Percentiles rank a stretch among this genome's conserved stretches.
Evolutionary conservation across 148 eudicot genomes (phyloP).

Genomic region (Fagopyrum tataricum): DNA sequence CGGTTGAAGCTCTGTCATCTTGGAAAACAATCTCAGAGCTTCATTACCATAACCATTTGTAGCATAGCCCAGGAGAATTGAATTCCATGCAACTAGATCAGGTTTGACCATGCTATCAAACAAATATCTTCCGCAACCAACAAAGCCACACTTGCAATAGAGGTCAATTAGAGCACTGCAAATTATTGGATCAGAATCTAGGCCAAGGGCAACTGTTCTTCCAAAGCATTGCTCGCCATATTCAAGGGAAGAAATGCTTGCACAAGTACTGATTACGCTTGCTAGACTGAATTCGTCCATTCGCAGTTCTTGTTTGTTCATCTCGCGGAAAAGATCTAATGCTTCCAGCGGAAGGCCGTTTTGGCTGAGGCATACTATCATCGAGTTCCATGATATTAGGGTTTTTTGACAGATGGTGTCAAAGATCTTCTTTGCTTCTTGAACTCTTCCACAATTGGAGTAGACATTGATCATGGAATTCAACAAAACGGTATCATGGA

Average conservation of each 20-base stretch:
- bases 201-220: slow-evolving; percentile 52
- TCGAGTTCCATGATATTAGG: slow-evolving; percentile 87
- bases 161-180: slow-evolving; percentile 71
- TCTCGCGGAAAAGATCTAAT: slow-evolving; percentile 44
- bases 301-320: slow-evolving; percentile 44
- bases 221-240: slow-evolving; percentile 77
- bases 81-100: slow-evolving; percentile 75
- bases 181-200: slow-evolving; percentile 51
- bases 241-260: slow-evolving; percentile 55
- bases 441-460: slow-evolving; percentile 58
- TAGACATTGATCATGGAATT: slow-evolving; percentile 83
- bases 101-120: slow-evolving; percentile 45
- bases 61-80: slow-evolving; percentile 87
- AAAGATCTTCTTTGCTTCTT: slow-evolving; percentile 67
- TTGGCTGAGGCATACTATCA: slow-evolving; percentile 71
- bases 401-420: slow-evolving; percentile 47
- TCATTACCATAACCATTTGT: slow-evolving; percentile 72
- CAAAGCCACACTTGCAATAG: slow-evolving; percentile 81
- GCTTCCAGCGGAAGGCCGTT: slow-evolving; percentile 62
- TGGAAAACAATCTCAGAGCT: slow-evolving; percentile 47
- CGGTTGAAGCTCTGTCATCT: slow-evolving; percentile 55
- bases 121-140: slow-evolving; percentile 45
- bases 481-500: slow-evolving; percentile 61
- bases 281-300: slow-evolving; percentile 64
- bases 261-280: slow-evolving; percentile 79